phyloP scores from a whole-genome alignment of 805 yeast species.

The Candida glaebosa region DNA sequence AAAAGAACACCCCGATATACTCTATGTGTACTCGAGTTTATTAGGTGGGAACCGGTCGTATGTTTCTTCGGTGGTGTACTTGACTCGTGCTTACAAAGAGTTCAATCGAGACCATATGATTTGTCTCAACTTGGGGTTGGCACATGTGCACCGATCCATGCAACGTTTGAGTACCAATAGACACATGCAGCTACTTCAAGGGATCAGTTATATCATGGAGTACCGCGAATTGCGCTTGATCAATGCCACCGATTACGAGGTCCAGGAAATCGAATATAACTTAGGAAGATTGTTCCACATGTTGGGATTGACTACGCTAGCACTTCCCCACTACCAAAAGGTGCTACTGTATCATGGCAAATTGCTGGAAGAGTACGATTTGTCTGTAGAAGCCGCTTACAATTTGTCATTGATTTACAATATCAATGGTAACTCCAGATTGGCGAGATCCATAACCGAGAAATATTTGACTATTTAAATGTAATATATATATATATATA shows the following conservation, averaged over 20 bases:
- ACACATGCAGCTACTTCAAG: constrained; percentile 85
- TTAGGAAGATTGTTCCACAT: constrained; percentile 82
- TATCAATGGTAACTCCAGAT: constrained; percentile 63
- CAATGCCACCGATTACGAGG: constrained; percentile 42
- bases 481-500: not conserved
- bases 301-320: constrained; percentile 71
- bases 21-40: constrained; percentile 76
- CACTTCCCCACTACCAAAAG: constrained; percentile 67
- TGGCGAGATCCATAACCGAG: constrained; percentile 65
- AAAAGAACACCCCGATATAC: constrained; percentile 60
- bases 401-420: constrained; percentile 75
- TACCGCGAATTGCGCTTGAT: constrained; percentile 54
- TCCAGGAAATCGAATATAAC: constrained; percentile 79
- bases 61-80: constrained; percentile 75
- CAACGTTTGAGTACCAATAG: constrained; percentile 85
- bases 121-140: constrained; percentile 68
- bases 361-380: constrained; percentile 50
- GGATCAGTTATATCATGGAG: constrained; percentile 71
- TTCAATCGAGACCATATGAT: constrained; percentile 77
- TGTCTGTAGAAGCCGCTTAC: constrained; percentile 80
- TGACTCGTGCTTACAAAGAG: constrained; percentile 64
- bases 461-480: constrained; percentile 52
- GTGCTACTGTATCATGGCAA: constrained; percentile 49
- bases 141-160: constrained; percentile 86
- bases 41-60: constrained; percentile 80